phyloP scores from a whole-genome alignment of 352 stramenopile genomes.

The Globisporangium rhizosaccharum region DNA sequence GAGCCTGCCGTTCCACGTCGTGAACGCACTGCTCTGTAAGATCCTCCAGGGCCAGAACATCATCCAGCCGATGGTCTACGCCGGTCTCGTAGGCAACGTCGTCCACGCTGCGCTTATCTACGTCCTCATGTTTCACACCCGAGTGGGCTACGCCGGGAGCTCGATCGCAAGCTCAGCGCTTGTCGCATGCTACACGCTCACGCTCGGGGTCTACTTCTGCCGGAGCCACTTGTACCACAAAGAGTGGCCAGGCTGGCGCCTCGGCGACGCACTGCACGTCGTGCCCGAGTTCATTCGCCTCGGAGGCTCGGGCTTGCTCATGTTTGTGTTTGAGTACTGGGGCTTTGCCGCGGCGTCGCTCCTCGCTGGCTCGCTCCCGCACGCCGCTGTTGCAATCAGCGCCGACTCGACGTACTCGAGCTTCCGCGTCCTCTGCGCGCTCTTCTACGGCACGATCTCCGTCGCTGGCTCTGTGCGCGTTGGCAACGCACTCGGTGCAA shows the following conservation, averaged over 20 bases:
- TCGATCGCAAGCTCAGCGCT: conserved; percentile 62
- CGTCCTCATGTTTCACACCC: conserved; percentile 82
- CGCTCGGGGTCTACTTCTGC: conserved; percentile 63
- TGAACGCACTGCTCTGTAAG: conserved; percentile 80
- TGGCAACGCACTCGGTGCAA: conserved; percentile 81
- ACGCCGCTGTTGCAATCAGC: conserved; percentile 76
- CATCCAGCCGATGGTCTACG: conserved; percentile 77
- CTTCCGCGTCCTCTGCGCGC: conserved; percentile 56
- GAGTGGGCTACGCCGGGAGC: conserved; percentile 67
- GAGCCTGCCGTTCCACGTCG: conserved; percentile 75
- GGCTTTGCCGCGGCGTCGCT: conserved; percentile 75
- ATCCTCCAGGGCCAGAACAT: conserved; percentile 85
- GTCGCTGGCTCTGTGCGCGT: conserved; percentile 77
- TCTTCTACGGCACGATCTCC: conserved; percentile 65
- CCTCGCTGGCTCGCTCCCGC: conserved; percentile 64
- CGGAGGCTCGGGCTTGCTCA: conserved; percentile 72
- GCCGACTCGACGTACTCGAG: conserved; percentile 80
- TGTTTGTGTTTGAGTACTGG: conserved; percentile 87
- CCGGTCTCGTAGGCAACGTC: conserved; percentile 68
- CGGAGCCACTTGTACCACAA: conserved; percentile 54
- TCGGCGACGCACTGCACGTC: conserved; percentile 50
- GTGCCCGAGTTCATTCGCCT: conserved; percentile 75
- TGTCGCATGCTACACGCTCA: conserved; percentile 51
- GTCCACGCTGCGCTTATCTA: conserved; percentile 79
- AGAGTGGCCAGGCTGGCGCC: conserved; percentile 74